phyloP scores from a whole-genome alignment of 2,329 filamentous ascomycete genomes.

The Pseudogymnoascus sp. region DNA sequence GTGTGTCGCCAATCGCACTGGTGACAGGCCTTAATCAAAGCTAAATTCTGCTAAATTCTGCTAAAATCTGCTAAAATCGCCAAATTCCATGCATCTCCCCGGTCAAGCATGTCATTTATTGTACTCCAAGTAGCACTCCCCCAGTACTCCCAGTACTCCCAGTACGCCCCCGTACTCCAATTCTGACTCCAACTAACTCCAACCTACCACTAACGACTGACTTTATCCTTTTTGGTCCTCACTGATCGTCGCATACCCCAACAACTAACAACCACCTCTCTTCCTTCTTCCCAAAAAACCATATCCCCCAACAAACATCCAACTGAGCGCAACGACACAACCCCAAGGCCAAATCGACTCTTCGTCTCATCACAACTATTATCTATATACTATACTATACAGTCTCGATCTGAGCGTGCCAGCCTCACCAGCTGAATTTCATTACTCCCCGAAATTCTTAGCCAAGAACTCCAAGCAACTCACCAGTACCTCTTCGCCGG shows the following conservation, averaged over 20 bases:
- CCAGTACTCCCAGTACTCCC: not conserved
- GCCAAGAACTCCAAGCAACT: not conserved
- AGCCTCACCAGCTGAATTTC: not conserved
- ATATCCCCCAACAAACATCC: not conserved
- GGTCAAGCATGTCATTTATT: not conserved
- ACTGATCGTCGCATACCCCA: slow-evolving; percentile 6
- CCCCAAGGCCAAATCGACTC: not conserved
- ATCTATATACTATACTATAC: not conserved
- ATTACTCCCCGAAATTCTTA: not conserved
- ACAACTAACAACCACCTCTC: not conserved
- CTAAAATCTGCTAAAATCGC: not conserved
- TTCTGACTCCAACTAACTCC: not conserved
- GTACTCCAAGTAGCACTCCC: not conserved
- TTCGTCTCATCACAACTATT: not conserved
- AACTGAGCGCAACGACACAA: not conserved
- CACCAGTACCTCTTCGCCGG: not conserved
- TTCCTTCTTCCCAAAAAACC: not conserved
- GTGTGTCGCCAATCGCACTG: not conserved
- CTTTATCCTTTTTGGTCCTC: slow-evolving; percentile 11
- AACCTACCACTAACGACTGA: slow-evolving; percentile 7
- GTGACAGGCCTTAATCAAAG: not conserved
- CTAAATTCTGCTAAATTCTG: no score
- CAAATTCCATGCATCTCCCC: slow-evolving; percentile 1
- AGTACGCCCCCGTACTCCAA: not conserved
- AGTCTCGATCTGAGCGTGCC: not conserved